Conservation (phyloP, 1,284 basidiomycete species). For the Marasmius tenuissimus region DNA sequence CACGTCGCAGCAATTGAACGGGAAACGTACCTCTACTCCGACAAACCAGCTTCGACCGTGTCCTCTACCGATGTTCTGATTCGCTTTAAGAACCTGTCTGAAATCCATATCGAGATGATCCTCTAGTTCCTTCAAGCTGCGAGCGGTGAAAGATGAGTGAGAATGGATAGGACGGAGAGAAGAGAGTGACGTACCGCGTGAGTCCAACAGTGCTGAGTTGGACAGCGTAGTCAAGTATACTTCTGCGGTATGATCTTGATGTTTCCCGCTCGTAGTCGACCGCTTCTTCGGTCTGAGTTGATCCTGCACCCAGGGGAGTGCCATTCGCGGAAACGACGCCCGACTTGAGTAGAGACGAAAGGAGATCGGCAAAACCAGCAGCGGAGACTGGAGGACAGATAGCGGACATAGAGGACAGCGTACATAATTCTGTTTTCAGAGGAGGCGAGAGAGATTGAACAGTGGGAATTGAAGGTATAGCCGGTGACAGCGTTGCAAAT, state of each 20-base stretch:
- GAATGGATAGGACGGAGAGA: constrained; percentile 8
- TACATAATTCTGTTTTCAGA: constrained; percentile 19
- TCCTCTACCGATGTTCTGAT: constrained; percentile 82
- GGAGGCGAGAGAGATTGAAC: neutral
- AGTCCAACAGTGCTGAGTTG: constrained; percentile 74
- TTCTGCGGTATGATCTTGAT: constrained; percentile 63
- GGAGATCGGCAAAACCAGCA: constrained; percentile 56
- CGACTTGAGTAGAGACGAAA: constrained; percentile 69
- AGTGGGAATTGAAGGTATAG: constrained; percentile 13
- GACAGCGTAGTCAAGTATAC: constrained; percentile 71
- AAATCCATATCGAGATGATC: constrained; percentile 98
- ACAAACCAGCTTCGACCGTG: constrained; percentile 93
- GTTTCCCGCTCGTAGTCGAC: constrained; percentile 49
- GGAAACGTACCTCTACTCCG: constrained; percentile 71
- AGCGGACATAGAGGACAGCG: constrained; percentile 27
- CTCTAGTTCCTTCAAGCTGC: constrained; percentile 74
- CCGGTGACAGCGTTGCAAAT: constrained; percentile 11
- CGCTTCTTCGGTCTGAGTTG: constrained; percentile 40
- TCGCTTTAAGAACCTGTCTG: constrained; percentile 88
- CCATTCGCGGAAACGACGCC: constrained; percentile 63
- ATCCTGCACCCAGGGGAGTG: constrained; percentile 50
- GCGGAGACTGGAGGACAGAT: constrained; percentile 29
- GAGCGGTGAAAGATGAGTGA: constrained; percentile 1
- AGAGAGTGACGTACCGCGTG: constrained; percentile 53
- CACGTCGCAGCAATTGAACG: constrained; percentile 19